A percentile compares a stretch with the other conserved stretches of the same genome.
phyloP scores from a whole-genome alignment of 257 asterid genomes.

The Parsonsia alboflavescens region DNA sequence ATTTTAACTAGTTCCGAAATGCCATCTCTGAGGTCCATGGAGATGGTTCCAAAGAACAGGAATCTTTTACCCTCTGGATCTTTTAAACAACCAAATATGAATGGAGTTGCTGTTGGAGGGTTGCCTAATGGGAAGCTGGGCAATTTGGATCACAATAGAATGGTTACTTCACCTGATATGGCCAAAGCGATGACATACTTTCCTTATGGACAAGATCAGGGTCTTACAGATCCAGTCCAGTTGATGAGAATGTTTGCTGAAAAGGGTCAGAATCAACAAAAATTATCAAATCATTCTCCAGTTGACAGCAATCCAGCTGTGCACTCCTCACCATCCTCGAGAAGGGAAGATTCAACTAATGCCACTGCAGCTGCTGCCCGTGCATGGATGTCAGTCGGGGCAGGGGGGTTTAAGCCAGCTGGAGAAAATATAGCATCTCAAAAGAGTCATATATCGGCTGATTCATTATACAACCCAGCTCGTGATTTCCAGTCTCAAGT shows the following conservation, averaged over 20 bases:
- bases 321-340: conserved; percentile 26
- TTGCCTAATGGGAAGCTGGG: conserved; percentile 40
- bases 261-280: conserved; percentile 57
- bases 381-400: conserved; percentile 93
- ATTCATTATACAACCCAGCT: conserved; percentile 48
- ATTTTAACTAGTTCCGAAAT: conserved; percentile 35
- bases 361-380: conserved; percentile 83
- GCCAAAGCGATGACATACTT: conserved; percentile 31
- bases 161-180: conserved; percentile 24
- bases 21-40: conserved; percentile 41
- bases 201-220: conserved; percentile 49
- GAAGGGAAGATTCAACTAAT: conserved; percentile 45
- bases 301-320: conserved; percentile 26
- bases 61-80: conserved; percentile 45
- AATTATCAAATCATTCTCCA: conserved; percentile 29
- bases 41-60: conserved; percentile 35
- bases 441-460: conserved; percentile 49
- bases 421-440: conserved; percentile 30
- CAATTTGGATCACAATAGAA: conserved; percentile 27
- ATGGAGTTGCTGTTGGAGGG: conserved; percentile 37
- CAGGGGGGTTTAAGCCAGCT: conserved; percentile 59
- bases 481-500: conserved; percentile 47
- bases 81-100: conserved; percentile 40
- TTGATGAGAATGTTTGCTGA: conserved; percentile 62
- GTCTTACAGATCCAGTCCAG: conserved; percentile 65